phyloP scores from a whole-genome alignment of 2,329 filamentous ascomycete species.

The Leptographium procerum region DNA sequence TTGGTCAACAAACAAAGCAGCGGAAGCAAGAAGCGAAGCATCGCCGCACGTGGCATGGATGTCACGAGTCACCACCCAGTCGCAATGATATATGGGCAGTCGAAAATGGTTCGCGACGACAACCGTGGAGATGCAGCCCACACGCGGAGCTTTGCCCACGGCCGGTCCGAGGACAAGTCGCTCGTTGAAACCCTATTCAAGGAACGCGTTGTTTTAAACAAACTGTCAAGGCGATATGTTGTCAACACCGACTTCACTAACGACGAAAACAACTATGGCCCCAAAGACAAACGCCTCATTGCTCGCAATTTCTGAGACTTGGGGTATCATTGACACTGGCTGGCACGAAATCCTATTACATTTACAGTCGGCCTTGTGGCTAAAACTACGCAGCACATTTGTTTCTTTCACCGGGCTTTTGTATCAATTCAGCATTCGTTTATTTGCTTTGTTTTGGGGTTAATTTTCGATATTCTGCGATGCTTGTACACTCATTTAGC shows the following conservation, averaged over 20 bases:
- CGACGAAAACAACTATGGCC: background rate
- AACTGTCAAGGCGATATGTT: slow-evolving; percentile 2
- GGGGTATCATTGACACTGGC: too few species aligned
- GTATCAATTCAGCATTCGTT: background rate
- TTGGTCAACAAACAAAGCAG: slow-evolving; percentile 26
- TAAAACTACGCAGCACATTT: background rate
- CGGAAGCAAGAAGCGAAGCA: slow-evolving; percentile 19
- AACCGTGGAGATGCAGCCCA: background rate
- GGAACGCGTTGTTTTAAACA: background rate
- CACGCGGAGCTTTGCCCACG: background rate
- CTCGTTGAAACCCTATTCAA: background rate
- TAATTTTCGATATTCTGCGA: background rate
- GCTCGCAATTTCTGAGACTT: background rate
- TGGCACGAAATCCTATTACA: too few species aligned
- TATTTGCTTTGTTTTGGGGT: background rate
- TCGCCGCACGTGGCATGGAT: slow-evolving; percentile 14
- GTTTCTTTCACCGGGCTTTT: background rate
- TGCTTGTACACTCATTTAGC: background rate
- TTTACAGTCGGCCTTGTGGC: too few species aligned
- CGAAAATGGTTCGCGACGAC: slow-evolving; percentile 12
- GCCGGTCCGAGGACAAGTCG: background rate
- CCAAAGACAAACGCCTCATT: background rate
- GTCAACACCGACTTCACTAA: slow-evolving; percentile 11
- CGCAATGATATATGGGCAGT: slow-evolving; percentile 13
- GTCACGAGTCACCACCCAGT: slow-evolving; percentile 13